Evolutionary conservation across 2,329 filamentous ascomycete genomes (phyloP).

Genomic region (Sclerotinia minor): DNA sequence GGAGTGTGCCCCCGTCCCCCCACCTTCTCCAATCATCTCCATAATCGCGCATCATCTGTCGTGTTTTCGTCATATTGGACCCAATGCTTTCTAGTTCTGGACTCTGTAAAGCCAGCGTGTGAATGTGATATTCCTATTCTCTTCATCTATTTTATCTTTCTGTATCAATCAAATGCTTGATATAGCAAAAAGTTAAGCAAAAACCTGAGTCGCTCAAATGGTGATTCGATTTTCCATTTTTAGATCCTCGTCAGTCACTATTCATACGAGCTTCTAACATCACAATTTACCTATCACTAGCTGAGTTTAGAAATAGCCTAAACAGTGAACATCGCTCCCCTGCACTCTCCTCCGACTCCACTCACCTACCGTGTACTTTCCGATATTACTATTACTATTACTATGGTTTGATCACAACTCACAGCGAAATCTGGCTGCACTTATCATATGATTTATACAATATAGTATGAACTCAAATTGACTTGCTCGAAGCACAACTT

Average conservation of each 20-base stretch:
- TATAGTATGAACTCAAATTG: not conserved
- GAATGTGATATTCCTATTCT: constrained; percentile 21
- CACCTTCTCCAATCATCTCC: constrained; percentile 15
- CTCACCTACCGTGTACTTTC: constrained; percentile 6
- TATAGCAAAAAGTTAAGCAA: not conserved
- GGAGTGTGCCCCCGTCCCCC: constrained; percentile 11
- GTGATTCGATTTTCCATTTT: constrained; percentile 1
- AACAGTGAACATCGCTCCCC: constrained; percentile 7
- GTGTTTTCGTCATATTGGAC: constrained; percentile 22
- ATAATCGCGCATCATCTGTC: constrained; percentile 12
- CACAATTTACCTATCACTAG: not conserved
- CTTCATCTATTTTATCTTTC: constrained; percentile 9
- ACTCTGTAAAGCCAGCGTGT: constrained; percentile 1
- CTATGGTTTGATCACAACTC: not conserved
- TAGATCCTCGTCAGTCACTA: not conserved
- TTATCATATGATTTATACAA: not conserved
- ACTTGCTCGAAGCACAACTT: not conserved
- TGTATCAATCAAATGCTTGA: not conserved
- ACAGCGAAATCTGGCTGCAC: not conserved
- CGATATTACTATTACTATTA: not conserved
- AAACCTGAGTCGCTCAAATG: not conserved
- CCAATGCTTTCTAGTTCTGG: not conserved
- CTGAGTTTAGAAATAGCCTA: constrained; percentile 9
- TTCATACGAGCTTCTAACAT: constrained; percentile 1
- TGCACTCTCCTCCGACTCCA: constrained; percentile 6